These are phyloP conservation scores for Candida labiduridarum DNA, from an alignment of 1,139 yeast genomes.

Conservation along the genomic window DNA sequence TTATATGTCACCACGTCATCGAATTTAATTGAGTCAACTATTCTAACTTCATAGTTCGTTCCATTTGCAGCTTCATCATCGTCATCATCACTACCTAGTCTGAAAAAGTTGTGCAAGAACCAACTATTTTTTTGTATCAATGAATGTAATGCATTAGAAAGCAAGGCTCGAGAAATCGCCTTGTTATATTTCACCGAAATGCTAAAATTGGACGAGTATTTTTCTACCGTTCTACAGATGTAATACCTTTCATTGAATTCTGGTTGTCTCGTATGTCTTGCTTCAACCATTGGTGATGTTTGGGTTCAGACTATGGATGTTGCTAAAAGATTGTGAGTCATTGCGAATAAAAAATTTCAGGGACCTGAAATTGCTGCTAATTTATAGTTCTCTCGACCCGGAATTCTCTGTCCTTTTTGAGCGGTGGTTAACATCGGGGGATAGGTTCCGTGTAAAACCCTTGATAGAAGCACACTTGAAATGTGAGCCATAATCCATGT, in stretches of 20 bases:
- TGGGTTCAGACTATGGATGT: background rate
- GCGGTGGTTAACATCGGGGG: no score
- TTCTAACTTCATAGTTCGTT: constrained; percentile 21
- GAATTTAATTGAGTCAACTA: constrained; percentile 23
- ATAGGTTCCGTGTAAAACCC: no score
- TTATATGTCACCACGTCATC: constrained; percentile 29
- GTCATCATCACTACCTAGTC: constrained; percentile 17
- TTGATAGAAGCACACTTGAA: no score
- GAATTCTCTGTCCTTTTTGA: no score
- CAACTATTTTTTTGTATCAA: constrained; percentile 26
- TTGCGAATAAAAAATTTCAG: background rate
- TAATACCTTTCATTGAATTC: constrained; percentile 28
- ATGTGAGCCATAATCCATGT: no score
- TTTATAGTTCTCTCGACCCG: no score
- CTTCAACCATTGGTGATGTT: constrained; percentile 9
- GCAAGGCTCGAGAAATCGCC: constrained; percentile 17
- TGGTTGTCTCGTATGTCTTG: constrained; percentile 14
- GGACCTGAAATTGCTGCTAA: no score
- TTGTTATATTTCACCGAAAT: constrained; percentile 28
- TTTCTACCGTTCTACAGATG: constrained; percentile 27
- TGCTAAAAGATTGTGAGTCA: background rate
- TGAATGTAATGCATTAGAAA: constrained; percentile 29
- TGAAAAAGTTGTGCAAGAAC: constrained; percentile 24
- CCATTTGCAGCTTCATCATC: constrained; percentile 11
- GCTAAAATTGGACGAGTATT: constrained; percentile 31